Base-by-base conservation (phyloP, 225 moss, liverwort and hornwort species). In the Physcomitrellopsis africana region DNA sequence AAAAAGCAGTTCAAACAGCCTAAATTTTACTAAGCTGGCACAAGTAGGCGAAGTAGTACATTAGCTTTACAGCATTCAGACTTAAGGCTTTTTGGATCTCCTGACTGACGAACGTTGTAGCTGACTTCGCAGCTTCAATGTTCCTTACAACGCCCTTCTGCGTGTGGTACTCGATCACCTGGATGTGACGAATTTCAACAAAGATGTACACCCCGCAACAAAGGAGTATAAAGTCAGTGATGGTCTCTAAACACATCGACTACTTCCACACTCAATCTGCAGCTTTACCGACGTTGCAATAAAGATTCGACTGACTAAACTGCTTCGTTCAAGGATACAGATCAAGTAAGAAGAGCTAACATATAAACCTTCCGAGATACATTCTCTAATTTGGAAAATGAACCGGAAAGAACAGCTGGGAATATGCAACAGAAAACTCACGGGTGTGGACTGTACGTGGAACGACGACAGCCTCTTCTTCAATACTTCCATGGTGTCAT, bases 361-460 rank as follows among this genome's bases (percentile, higher is more conserved):
- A 37, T 7, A 37, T 7, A 37, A 37, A 37, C 64, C 47, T 60
- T 22, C 17, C n/a, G 16, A 53, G 0, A 47, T 60, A 20, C 8
- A 14, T 41, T 0, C 24, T 58, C 51, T 23, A 1, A 45, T 11
- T 51, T 42, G 0, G 6, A 51, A 3, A 3, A 51, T n/a, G 10
- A 0, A 0, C 49, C 5, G 20, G 12, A 56, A 54, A 23, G 27
- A 0, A 29, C 44, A 56, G 9, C 24, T 24, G 22, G 18, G 59
- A 58, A 58, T 2, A 60, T 27, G 42, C 14, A 37, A 27, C n/a
- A 14, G 67, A 16, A n/a, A 57, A 80, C 88, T 82, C 27, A 94
- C 94, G 54, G 94, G 94, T 49, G 86, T 69, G 59, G 94, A 92
- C 80, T 92, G 92, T 81, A 89, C 86, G 60, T 94, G 92, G 55